phyloP scores from a whole-genome alignment of 257 asterid species.

The Solanum stenotomum region DNA sequence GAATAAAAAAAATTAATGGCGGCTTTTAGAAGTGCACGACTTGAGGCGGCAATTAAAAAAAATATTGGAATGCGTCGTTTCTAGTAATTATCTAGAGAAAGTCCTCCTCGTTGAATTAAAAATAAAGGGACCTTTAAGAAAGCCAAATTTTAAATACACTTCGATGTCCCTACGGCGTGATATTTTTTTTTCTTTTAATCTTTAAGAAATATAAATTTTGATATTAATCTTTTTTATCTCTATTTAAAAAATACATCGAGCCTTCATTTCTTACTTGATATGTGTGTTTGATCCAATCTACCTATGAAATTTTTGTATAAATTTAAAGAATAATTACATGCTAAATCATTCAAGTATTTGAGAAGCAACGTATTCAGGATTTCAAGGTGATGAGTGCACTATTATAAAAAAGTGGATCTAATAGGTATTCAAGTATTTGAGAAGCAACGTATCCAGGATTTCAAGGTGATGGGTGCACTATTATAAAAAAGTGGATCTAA shows the following conservation, averaged over 20 bases:
- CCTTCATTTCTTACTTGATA: not conserved
- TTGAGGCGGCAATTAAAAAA: not conserved
- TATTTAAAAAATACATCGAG: not conserved
- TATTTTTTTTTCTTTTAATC: not conserved
- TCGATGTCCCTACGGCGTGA: not conserved
- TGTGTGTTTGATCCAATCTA: not conserved
- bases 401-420: too few species aligned
- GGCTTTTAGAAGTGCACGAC: not conserved
- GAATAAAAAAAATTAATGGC: not conserved
- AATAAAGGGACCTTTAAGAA: not conserved
- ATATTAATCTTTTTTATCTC: not conserved
- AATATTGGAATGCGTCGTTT: not conserved
- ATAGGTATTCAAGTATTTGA: not conserved
- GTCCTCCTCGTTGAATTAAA: not conserved
- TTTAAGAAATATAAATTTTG: not conserved
- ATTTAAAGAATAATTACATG: not conserved
- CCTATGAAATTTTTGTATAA: not conserved
- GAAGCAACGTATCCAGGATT: accelerated
- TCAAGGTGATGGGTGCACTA: too few species aligned
- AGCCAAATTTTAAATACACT: not conserved
- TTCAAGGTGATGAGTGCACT: too few species aligned
- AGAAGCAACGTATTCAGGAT: accelerated
- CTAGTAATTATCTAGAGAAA: not conserved
- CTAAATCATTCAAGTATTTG: not conserved
- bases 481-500: too few species aligned